Evolutionary conservation across 208 protist species (phyloP), one percentile per base, ranked within the genome.

Genomic region (Trypanosoma melophagium): DNA sequence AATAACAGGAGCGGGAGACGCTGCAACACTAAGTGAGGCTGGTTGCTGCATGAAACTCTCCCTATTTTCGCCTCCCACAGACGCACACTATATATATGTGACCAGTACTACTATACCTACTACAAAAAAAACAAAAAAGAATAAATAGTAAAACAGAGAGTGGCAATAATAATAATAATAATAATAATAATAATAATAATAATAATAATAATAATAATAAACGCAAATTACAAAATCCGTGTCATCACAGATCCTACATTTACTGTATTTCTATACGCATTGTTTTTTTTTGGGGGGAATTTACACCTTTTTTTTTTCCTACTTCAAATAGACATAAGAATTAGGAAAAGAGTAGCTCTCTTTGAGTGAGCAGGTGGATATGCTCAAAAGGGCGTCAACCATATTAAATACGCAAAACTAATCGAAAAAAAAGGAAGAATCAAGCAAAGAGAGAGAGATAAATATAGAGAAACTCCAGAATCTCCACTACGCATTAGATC

Each of bases 1-100:
- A 42, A 92, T 78, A 3, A 75, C 72, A 24, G 86, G 83, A 16
- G 86, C 82, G 7, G 86, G 82, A 25, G 71, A 71, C 42, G 72
- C 60, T 54, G 73, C 76, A 8, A 77, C 75, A 57, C 71, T 83
- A 13, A 83, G 51, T 45, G 69, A 74, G 7, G 74, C 74, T 31
- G 84, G 71, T 22, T 76, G 60, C 51, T 85, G 74, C 79, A 87
- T 90, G 16, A 45, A 24, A 0, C 12, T 40, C 28, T 59, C 50
- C 54, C 58, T 51, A 55, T 31, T 25, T 25, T 55, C 17, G 3
- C 12, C 12, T 55, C 19, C 12, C 12, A 14, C 51, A 25, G 7
- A 55, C 51, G 7, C 7, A 54, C 50, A 44, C 40, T 47, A 47
- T 47, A n/a, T 47, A 5, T 35, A 5, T 47, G 16, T 3, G 9